Percentiles rank a stretch among this genome's conserved stretches.
These are phyloP conservation scores for Dillenia turbinata DNA, from an alignment of 164 flowering plant species.

Conservation along the genomic window DNA sequence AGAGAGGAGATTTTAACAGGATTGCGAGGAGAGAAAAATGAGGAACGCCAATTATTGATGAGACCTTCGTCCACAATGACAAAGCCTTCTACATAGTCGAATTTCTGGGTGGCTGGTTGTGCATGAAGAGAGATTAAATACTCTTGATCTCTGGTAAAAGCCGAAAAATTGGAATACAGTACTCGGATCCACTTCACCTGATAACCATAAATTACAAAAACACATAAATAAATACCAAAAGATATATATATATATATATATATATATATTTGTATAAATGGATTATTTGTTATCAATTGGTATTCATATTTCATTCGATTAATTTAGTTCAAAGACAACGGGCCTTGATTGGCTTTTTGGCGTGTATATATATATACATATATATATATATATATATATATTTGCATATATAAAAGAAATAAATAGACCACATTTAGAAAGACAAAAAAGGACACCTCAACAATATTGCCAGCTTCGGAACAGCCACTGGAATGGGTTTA, in stretches of 20 bases:
- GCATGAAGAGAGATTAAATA: slow-evolving; percentile 73
- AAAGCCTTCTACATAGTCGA: slow-evolving; percentile 94
- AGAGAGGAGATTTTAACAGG: slow-evolving; percentile 73
- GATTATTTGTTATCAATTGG: too few relatives aligned
- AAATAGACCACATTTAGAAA: slow-evolving; percentile 12
- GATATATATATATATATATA: not conserved
- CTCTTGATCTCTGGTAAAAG: slow-evolving; percentile 84
- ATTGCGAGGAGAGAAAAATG: slow-evolving; percentile 82
- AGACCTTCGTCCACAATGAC: slow-evolving; percentile 88
- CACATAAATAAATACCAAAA: slow-evolving; percentile 2
- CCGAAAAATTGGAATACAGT: slow-evolving; percentile 65
- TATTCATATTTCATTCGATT: too few relatives aligned
- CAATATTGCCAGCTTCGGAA: slow-evolving; percentile 38
- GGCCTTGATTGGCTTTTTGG: too few relatives aligned
- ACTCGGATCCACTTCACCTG: slow-evolving; percentile 96
- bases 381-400: too few relatives aligned
- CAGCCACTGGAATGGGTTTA: slow-evolving; percentile 22
- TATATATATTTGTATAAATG: too few relatives aligned
- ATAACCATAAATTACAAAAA: not conserved
- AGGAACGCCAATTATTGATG: slow-evolving; percentile 90
- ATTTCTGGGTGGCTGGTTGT: slow-evolving; percentile 32
- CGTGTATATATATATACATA: not conserved
- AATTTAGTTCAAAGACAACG: too few relatives aligned
- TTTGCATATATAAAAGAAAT: not conserved
- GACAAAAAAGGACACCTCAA: slow-evolving; percentile 17